These are phyloP conservation scores for Escovopsis sp. DNA, from an alignment of 2,329 filamentous ascomycete species.

Conservation along the genomic window DNA sequence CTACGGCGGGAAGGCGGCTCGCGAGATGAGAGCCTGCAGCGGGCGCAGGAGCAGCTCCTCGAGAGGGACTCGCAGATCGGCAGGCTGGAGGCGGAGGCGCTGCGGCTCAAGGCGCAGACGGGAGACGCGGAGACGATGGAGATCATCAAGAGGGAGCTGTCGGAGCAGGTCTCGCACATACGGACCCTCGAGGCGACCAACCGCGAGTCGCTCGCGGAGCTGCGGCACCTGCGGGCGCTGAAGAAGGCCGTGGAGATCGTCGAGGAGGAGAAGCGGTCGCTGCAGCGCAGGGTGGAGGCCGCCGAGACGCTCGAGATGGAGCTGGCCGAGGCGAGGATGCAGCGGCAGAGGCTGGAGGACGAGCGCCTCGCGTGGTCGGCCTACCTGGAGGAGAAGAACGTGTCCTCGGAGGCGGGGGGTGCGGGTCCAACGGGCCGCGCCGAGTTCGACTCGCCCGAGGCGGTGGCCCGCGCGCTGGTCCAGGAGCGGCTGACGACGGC, in stretches of 20 bases:
- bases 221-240: conserved; percentile 66
- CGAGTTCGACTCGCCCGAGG: conserved; percentile 79
- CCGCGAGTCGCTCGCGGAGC: conserved; percentile 61
- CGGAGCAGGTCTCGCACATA: conserved; percentile 86
- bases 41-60: conserved; percentile 49
- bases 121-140: conserved; percentile 74
- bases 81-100: conserved; percentile 64
- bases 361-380: conserved; percentile 77
- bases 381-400: conserved; percentile 57
- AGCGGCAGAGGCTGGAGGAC: conserved; percentile 76
- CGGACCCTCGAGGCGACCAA: conserved; percentile 67
- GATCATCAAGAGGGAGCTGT: conserved; percentile 74
- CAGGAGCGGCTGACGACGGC: conserved; percentile 68
- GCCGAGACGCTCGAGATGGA: conserved; percentile 62
- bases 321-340: conserved; percentile 62
- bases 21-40: conserved; percentile 40
- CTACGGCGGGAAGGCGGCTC: conserved; percentile 41
- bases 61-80: conserved; percentile 58
- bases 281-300: conserved; percentile 63
- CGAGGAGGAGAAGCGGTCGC: conserved; percentile 79
- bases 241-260: conserved; percentile 85
- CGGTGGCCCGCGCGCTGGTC: conserved; percentile 69
- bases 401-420: too few species aligned
- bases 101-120: conserved; percentile 71
- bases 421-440: conserved; percentile 45